These are phyloP conservation scores for Carallia brachiata DNA, from an alignment of 345 rosid genomes.

Conservation along the genomic window DNA sequence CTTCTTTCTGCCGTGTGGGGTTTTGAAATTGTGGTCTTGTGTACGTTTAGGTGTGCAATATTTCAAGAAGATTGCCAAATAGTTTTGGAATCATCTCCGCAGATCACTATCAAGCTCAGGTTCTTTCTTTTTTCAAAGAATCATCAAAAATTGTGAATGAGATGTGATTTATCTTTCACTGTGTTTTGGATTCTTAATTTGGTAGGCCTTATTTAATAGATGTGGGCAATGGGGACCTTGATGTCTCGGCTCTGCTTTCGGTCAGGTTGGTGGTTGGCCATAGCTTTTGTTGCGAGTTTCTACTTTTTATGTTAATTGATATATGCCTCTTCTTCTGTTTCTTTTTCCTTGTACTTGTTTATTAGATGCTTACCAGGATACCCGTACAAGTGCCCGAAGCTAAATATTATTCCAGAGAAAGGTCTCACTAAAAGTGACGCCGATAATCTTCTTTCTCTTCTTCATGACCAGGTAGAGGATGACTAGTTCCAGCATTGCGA, in stretches of 20 bases:
- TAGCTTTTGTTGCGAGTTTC: background rate
- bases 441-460: constrained; percentile 75
- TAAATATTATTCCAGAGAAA: constrained; percentile 75
- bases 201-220: constrained; percentile 91
- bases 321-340: background rate
- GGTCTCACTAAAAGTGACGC: constrained; percentile 69
- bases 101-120: constrained; percentile 78
- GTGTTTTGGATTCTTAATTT: constrained; percentile 26
- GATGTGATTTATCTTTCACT: constrained; percentile 11
- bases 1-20: background rate
- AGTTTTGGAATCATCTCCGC: constrained; percentile 56
- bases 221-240: constrained; percentile 80
- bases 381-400: constrained; percentile 88
- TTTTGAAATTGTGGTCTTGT: background rate
- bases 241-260: constrained; percentile 73
- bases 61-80: constrained; percentile 88
- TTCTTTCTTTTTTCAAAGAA: constrained; percentile 26
- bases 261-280: constrained; percentile 52
- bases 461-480: constrained; percentile 71
- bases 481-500: constrained; percentile 7
- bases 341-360: constrained; percentile 5
- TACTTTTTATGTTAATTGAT: background rate
- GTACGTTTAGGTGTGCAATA: constrained; percentile 61
- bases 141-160: constrained; percentile 16
- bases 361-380: constrained; percentile 91